Conservation (phyloP, 106 monocot species). For the Allium sativum region DNA sequence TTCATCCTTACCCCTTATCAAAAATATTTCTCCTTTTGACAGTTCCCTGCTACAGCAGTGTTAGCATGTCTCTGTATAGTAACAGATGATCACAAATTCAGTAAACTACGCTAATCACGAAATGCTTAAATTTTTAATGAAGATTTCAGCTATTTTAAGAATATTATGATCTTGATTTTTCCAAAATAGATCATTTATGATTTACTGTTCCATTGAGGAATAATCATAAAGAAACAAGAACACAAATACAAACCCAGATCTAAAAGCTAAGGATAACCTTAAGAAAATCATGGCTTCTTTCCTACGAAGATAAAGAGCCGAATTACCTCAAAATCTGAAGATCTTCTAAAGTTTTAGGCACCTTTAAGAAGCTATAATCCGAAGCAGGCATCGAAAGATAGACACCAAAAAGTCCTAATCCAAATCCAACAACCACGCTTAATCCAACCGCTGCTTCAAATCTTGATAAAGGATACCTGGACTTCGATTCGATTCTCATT, state of each 20-base stretch:
- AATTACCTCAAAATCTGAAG: constrained; percentile 61
- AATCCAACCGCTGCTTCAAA: constrained; percentile 41
- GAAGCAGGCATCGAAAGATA: constrained; percentile 80
- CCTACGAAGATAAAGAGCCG: background rate
- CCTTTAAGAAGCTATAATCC: constrained; percentile 94
- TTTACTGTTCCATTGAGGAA: background rate
- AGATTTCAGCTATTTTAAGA: too few species aligned
- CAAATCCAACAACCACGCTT: constrained; percentile 36
- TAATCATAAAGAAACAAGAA: background rate
- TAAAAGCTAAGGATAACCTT: background rate
- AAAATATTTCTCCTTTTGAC: too few species aligned
- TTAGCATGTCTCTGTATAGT: too few species aligned
- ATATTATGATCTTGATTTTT: too few species aligned
- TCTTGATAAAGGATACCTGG: constrained; percentile 40
- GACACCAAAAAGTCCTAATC: constrained; percentile 50
- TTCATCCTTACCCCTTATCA: too few species aligned
- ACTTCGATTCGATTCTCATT: constrained; percentile 21
- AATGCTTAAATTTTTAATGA: too few species aligned
- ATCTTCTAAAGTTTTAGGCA: constrained; percentile 74
- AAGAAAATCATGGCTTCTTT: background rate
- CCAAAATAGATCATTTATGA: too few species aligned
- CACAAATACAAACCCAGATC: constrained; percentile 5
- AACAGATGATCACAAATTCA: too few species aligned
- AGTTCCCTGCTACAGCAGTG: too few species aligned
- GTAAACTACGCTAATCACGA: too few species aligned